These are phyloP conservation scores for Tulasnella sp. DNA, from an alignment of 768 basidiomycete species.

Conservation along the genomic window DNA sequence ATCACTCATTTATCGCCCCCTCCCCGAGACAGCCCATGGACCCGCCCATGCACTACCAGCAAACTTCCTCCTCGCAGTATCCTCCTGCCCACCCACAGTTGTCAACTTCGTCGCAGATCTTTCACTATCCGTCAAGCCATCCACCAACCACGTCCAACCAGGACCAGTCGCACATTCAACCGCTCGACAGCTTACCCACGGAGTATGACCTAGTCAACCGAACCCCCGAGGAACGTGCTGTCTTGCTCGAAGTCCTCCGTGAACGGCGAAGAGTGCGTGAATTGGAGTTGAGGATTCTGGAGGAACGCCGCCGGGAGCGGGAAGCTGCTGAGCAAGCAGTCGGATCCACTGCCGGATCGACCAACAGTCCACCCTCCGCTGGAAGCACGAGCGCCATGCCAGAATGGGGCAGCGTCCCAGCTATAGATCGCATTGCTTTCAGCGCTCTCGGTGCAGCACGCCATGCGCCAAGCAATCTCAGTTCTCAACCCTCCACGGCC, in stretches of 20 bases:
- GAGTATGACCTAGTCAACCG: slow-evolving; percentile 11
- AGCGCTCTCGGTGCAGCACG: neutral
- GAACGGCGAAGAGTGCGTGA: slow-evolving; percentile 11
- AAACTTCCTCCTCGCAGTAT: neutral
- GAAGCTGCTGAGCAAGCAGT: neutral
- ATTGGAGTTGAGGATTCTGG: slow-evolving; percentile 3
- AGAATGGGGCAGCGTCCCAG: neutral
- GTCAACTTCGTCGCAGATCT: neutral
- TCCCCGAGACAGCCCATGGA: neutral
- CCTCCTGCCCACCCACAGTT: neutral
- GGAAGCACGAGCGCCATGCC: neutral
- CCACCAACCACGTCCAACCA: neutral
- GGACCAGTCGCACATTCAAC: neutral
- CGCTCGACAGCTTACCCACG: neutral
- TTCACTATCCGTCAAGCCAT: neutral
- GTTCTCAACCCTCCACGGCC: neutral
- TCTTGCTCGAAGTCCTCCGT: slow-evolving; percentile 2
- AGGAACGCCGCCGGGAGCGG: neutral
- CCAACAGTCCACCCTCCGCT: neutral
- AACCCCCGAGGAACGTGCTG: slow-evolving; percentile 10
- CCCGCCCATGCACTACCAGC: neutral
- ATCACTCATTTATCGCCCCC: slow-evolving; percentile 1
- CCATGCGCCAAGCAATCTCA: neutral
- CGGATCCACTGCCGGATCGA: neutral
- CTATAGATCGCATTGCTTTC: neutral